Conservation (phyloP, 1,284 basidiomycete species). For the Omphalotus olearius region DNA sequence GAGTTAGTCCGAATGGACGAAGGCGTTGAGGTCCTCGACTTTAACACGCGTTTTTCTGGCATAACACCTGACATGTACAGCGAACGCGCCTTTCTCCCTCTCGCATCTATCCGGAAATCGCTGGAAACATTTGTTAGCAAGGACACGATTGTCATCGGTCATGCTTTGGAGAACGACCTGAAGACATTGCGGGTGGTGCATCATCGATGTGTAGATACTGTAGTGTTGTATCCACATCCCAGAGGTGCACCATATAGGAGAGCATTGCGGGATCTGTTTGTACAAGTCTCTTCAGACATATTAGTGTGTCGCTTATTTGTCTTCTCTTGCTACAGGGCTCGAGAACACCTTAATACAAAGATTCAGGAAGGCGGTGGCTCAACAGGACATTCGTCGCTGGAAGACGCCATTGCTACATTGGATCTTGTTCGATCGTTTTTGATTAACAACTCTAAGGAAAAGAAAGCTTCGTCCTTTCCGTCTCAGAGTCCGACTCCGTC, state of each 20-base stretch:
- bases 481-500: not conserved
- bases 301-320: not conserved
- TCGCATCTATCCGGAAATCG: conserved; percentile 61
- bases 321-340: not conserved
- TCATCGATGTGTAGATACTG: conserved; percentile 78
- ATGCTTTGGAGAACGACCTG: conserved; percentile 87
- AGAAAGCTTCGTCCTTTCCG: not conserved
- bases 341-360: conserved; percentile 65
- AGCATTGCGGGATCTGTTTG: conserved; percentile 74
- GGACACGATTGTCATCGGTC: conserved; percentile 81
- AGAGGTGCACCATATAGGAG: conserved; percentile 76
- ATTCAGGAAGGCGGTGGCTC: conserved; percentile 76
- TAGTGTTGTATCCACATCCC: conserved; percentile 77
- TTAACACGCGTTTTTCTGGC: conserved; percentile 89
- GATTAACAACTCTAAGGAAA: conserved; percentile 1
- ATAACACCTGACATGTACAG: conserved; percentile 58
- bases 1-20: conserved; percentile 78
- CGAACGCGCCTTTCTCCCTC: conserved; percentile 56
- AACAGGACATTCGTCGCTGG: conserved; percentile 79
- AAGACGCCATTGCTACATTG: conserved; percentile 81
- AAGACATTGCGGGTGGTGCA: conserved; percentile 85
- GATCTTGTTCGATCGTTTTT: conserved; percentile 75
- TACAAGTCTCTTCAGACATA: not conserved
- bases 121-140: conserved; percentile 69
- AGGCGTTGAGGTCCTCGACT: conserved; percentile 80